Base-by-base conservation (phyloP, 2,329 filamentous ascomycete species). In the Albifimbria verrucaria region DNA sequence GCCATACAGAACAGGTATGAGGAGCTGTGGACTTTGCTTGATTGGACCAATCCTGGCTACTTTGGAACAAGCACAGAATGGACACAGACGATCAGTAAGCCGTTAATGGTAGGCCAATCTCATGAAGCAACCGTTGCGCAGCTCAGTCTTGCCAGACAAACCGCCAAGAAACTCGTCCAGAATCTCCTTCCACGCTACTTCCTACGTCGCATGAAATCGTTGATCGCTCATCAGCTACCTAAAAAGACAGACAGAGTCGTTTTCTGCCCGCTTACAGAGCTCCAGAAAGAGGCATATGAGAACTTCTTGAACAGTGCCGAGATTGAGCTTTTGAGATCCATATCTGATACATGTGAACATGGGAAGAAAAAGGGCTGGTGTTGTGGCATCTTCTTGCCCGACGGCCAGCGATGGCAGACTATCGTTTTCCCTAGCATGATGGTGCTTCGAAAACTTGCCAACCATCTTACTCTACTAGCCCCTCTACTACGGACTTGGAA, bases 1-100 rank as follows among this genome's bases (percentile, higher is more conserved):
- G 93, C 93, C 0, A 97, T 99, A 44, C 94, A 99, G 67, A 99
- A 99, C 70, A 94, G 90, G 59, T 99, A 99, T 67, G 91, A 97
- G 66, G 94, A 99, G 68, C 79, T 99, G 1, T 99, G 93, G 93
- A 95, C 92, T 0, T 77, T 99, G 0, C 77, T 99, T 3, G 96
- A 99, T 67, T 99, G 94, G 94, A 92, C 92, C 0, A 94, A 95
- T 61, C 94, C 94, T 0, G 93, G 92, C 0, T 72, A 79, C 46
- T 81, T 86, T 51, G 82, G 82, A 17, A 77, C 77, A 1, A 64
- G 89, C 10, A 75, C 81, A 5, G 88, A 89, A 42, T 99, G 94
- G 94, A 88, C 85, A 62, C 77, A 81, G 20, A 85, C 82, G 36
- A 90, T 99, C 54, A 86, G 87, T 50, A 82, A 86, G 21, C 94